These are phyloP conservation scores for Paecilomyces formosus DNA, from an alignment of 2,329 filamentous ascomycete genomes.

Conservation along the genomic window DNA sequence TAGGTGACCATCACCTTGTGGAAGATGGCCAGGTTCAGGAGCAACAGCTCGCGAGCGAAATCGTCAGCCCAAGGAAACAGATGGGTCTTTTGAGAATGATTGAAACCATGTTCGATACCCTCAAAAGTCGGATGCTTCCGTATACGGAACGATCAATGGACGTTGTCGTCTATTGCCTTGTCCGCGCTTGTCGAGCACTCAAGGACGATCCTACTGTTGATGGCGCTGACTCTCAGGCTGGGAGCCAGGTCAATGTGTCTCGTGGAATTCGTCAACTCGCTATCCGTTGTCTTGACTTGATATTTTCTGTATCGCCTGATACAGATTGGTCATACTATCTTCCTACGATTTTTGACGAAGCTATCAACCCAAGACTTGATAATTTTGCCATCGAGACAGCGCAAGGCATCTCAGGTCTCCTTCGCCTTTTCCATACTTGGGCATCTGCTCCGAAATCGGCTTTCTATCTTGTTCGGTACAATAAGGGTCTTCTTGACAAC, in stretches of 20 bases:
- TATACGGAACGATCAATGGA: conserved; percentile 66
- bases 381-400: conserved; percentile 79
- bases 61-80: conserved; percentile 68
- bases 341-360: conserved; percentile 61
- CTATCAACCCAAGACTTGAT: conserved; percentile 68
- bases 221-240: conserved; percentile 21
- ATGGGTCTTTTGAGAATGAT: conserved; percentile 90
- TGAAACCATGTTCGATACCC: conserved; percentile 74
- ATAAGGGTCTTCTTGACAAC: conserved; percentile 54
- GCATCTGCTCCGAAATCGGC: conserved; percentile 60
- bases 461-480: conserved; percentile 60
- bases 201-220: conserved; percentile 21
- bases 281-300: conserved; percentile 72
- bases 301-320: conserved; percentile 66
- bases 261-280: conserved; percentile 50
- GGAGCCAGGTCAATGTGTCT: conserved; percentile 23
- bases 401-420: conserved; percentile 76
- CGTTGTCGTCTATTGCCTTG: conserved; percentile 72
- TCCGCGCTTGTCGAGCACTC: conserved; percentile 58
- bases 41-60: conserved; percentile 49
- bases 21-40: conserved; percentile 44
- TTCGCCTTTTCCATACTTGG: conserved; percentile 78
- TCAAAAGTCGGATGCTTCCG: conserved; percentile 64
- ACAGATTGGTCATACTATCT: conserved; percentile 69
- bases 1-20: conserved; percentile 56